Conservation (phyloP, 2,329 filamentous ascomycete genomes). For the Colletotrichum brevisporum region DNA sequence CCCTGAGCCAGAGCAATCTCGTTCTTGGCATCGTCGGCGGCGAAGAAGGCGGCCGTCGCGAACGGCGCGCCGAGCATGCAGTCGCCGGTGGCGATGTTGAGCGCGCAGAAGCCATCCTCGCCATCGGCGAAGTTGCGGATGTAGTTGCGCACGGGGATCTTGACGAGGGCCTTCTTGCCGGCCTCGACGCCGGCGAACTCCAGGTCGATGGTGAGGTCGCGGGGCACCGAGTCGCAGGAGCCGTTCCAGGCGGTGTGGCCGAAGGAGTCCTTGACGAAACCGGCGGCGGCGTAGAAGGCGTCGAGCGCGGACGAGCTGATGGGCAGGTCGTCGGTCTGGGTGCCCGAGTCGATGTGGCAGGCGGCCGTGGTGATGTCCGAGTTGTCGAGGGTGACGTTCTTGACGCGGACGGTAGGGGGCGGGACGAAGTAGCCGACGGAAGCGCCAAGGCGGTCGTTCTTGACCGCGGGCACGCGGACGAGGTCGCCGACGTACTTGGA, state of each 20-base stretch:
- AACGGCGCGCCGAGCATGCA: slow-evolving; percentile 34
- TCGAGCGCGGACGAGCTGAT: not conserved
- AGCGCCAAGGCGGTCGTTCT: slow-evolving; percentile 30
- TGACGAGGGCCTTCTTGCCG: slow-evolving; percentile 20
- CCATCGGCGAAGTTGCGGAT: slow-evolving; percentile 31
- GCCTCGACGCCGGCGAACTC: slow-evolving; percentile 27
- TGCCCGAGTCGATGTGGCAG: slow-evolving; percentile 28
- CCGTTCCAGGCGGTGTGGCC: slow-evolving; percentile 21
- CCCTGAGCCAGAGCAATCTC: slow-evolving; percentile 32
- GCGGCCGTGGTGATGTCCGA: not conserved
- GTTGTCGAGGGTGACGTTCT: slow-evolving; percentile 24
- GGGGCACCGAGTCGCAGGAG: slow-evolving; percentile 26
- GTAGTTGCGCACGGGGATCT: slow-evolving; percentile 36
- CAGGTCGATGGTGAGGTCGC: slow-evolving; percentile 28
- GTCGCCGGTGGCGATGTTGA: slow-evolving; percentile 25
- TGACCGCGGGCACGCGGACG: slow-evolving; percentile 15
- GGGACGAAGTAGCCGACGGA: slow-evolving; percentile 30
- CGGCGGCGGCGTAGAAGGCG: slow-evolving; percentile 4
- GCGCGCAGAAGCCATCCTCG: slow-evolving; percentile 2
- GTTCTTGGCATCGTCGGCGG: slow-evolving; percentile 21
- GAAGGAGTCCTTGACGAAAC: slow-evolving; percentile 12
- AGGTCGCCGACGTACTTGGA: slow-evolving; percentile 29
- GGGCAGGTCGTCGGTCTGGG: slow-evolving; percentile 26
- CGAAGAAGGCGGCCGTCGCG: slow-evolving; percentile 28
- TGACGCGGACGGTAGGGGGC: slow-evolving; percentile 24